Base-by-base conservation (phyloP, 331 rosid genomes). In the Quercus phellos region DNA sequence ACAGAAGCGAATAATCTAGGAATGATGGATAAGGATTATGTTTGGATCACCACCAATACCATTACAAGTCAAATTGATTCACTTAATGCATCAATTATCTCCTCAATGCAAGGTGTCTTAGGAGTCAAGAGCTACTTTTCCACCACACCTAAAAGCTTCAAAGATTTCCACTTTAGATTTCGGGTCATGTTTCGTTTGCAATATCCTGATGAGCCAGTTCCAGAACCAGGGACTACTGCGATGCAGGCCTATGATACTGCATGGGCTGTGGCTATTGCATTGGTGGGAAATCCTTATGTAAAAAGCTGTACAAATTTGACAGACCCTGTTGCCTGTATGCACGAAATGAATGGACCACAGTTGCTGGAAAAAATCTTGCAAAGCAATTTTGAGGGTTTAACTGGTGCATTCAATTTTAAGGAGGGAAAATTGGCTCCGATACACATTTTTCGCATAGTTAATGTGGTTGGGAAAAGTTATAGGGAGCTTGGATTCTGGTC, bases 401-500 rank as follows among this genome's bases (percentile, higher is more conserved):
- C 55, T 4, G 72, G 79, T 14, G 51, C 27, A 42, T 32, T 80
- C 42, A 18, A 64, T 8, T 67, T 72, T 35, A 38, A 16, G 14
- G 1, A 12, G 2, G 17, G 35, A 0, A 38, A 46, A 51, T 51
- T 74, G 43, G 60, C 35, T 27, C 79, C 75, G 21, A 53, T 59
- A 43, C 35, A 58, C 19, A 30, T 51, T 7, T 75, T 75, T 46
- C 46, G 26, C 11, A 75, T 75, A 38, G 56, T 76, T 27, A 81
- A 81, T 51, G 81, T 76, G 32, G 54, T 4, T 0, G 77, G 77
- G 16, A 77, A 38, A 54, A 81, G 81, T 63, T 51, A 35, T 17
- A 76, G 4, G 29, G 21, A 76, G 24, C 73, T 81, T 3, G 80
- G 84, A 5, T 80, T 51, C 55, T 80, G 79, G 83, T 66, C 74